Base-by-base conservation (phyloP, 345 rosid species). In the Gossypium anomalum region DNA sequence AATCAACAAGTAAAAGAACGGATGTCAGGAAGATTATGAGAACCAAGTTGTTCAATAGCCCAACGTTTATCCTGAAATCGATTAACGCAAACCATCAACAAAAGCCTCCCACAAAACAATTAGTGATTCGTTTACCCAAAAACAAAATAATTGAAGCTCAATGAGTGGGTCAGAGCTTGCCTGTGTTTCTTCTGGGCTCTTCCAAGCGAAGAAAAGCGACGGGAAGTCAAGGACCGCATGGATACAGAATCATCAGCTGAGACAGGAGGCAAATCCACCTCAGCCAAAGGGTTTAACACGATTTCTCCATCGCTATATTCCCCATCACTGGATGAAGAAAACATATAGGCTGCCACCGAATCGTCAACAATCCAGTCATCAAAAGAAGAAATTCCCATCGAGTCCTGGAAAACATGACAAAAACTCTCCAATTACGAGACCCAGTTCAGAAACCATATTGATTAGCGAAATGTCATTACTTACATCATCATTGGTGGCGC, bases 241-340 rank as follows among this genome's bases (percentile, higher is more conserved):
- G 84, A 83, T 20, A 90, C 67, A 69, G 92, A 78, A 34, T 88
- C 92, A 65, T 85, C 80, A 41, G 59, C 81, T 1, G 97, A 85
- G 2, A 80, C 76, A 16, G 79, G 19, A 13, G 89, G 89, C 82
- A 88, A 75, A 76, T 90, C 95, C 70, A 82, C 48, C 76, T 90
- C 91, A 16, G 59, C 55, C 20, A 83, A 72, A 10, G 92, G 90
- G 78, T 79, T 88, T 58, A 94, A 20, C 1, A 82, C 69, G 61
- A 82, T 81, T 12, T 94, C 97, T 0, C 85, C 90, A 62, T 94
- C 97, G 67, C 93, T 89, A 34, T 88, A 93, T 75, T 92, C 97
- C 52, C 91, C 92, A 48, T 90, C 97, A 66, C 98, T 94, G 9
- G 95, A 92, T 3, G 93, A 94, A 75, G 85, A 47, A 5, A 73